Base-by-base conservation (phyloP, 352 stramenopile genomes). In the Phytophthora rubi region DNA sequence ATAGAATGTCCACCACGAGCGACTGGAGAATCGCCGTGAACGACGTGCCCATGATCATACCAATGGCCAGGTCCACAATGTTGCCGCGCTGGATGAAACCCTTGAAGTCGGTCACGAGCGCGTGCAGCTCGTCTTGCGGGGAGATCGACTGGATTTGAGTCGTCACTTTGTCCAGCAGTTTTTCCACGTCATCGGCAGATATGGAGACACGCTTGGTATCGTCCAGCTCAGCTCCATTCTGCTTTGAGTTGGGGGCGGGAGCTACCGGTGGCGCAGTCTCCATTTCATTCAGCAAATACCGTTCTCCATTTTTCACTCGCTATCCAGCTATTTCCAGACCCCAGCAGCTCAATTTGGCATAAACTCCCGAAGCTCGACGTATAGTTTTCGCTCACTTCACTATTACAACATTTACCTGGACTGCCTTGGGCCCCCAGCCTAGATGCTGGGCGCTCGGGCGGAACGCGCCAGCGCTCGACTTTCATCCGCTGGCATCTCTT, bases 21-120 rank as follows among this genome's bases (percentile, higher is more conserved):
- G 82, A 90, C 61, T 88, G 79, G 42, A 90, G 71, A 35, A 90
- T 88, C 30, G 75, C 74, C 13, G 78, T 80, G 71, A 90, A 90
- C 47, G 71, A 77, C 55, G 81, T 75, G 75, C 79, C 80, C 52
- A 88, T 74, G 70, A 89, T 89, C 51, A 90, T 68, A 37, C 80
- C 80, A 21, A 90, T 73, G 42, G 82, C 80, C 47, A 90, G 54
- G 61, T 88, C 77, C 54, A 90, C 71, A 66, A 90, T 88, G 75
- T 86, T 86, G 16, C 80, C 80, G 53, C 85, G 79, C 65, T 84
- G 76, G 49, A 89, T 79, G 51, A 90, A 90, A 21, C 74, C 72
- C 49, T 82, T 70, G 63, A 90, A 90, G 66, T 90, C 82, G 18
- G 59, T 62, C 59, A 74, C 53, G 15, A 72, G 6, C 10, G 53